These are phyloP conservation scores for Echium plantagineum DNA, from an alignment of 257 asterid species.

Conservation along the genomic window DNA sequence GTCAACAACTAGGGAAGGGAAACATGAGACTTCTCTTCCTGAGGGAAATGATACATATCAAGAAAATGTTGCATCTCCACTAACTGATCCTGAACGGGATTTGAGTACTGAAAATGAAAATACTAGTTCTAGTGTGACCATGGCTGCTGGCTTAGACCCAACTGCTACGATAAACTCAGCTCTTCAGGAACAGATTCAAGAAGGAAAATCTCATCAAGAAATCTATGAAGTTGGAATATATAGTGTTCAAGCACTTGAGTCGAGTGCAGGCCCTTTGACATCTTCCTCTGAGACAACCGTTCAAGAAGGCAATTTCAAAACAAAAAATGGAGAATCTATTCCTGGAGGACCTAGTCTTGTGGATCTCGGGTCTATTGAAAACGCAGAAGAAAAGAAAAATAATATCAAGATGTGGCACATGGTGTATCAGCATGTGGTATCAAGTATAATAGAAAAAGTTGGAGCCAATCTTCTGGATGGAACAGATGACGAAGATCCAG, in stretches of 20 bases:
- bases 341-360: neutral
- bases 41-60: slow-evolving; percentile 9
- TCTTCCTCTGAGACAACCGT: neutral
- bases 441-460: slow-evolving; percentile 57
- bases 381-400: slow-evolving; percentile 29
- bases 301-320: neutral
- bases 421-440: slow-evolving; percentile 80
- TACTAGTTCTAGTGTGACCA: neutral
- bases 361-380: slow-evolving; percentile 5
- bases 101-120: neutral
- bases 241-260: neutral
- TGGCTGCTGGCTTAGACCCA: neutral
- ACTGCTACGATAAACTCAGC: neutral
- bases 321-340: neutral
- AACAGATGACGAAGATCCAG: slow-evolving; percentile 41
- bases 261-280: neutral
- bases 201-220: neutral
- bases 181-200: slow-evolving; percentile 2
- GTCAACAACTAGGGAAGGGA: neutral
- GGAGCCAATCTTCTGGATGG: slow-evolving; percentile 63
- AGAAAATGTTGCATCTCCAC: neutral
- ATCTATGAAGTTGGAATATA: neutral
- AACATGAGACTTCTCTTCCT: slow-evolving; percentile 8
- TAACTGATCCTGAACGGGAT: neutral
- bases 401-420: slow-evolving; percentile 76